Evolutionary conservation across 2,329 filamentous ascomycete genomes (phyloP), one percentile per base, ranked within the genome.

Genomic region (Hypoxylon sp.): DNA sequence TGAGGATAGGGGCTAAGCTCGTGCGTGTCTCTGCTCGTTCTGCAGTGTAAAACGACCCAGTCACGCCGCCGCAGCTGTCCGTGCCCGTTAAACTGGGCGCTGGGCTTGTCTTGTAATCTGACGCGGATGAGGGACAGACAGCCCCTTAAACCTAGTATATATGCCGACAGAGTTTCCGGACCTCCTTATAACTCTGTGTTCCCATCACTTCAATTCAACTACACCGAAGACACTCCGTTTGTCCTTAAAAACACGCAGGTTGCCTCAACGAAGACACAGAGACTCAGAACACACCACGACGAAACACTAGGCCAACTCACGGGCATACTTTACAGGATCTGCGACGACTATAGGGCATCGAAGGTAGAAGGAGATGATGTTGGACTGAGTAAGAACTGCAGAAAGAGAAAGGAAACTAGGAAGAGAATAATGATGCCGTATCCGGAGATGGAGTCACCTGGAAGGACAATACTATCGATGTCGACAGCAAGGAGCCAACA

Each of bases 71-170:
- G 68, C 58, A 58, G 47, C 52, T 51, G 50, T 58, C 52, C 60
- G 58, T 54, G 38, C 60, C 46, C 61, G 55, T 56, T 49, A 48
- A 53, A 59, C 54, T 51, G 27, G 31, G 40, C 33, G 35, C 31
- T 48, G 52, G 49, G 55, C 48, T 60, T n/a, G n/a, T n/a, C n/a
- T n/a, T n/a, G 50, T 59, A 37, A 78, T 77, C 65, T 77, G 71
- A 66, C 74, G 74, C 29, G 40, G 37, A 51, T 46, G 24, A 37
- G 37, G 47, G 41, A 24, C 23, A 18, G 27, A 48, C 23, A 10
- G 13, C 20, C 10, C 18, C 8, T 35, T 4, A 17, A 23, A 26
- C 37, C 43, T 18, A 26, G 42, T 60, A 55, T 57, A 63, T 63
- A 53, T 41, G 37, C 52, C 20, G 41, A 27, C 23, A 21, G 9